phyloP scores from a whole-genome alignment of 345 rosid genomes.

The Pugionium dolabratum region DNA sequence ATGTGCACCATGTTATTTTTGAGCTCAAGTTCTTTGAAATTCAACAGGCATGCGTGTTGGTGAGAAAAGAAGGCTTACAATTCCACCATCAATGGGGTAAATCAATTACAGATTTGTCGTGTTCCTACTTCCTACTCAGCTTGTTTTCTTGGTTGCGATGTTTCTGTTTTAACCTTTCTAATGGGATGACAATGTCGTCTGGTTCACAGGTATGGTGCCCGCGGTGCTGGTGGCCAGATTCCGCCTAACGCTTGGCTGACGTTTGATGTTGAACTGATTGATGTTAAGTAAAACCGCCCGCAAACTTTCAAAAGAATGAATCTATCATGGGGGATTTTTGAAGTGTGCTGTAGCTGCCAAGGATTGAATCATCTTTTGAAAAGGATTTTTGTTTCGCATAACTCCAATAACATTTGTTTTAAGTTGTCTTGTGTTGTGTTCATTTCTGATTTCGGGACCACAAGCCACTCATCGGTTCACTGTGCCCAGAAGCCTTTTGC shows the following conservation, averaged over 20 bases:
- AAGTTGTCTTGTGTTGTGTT: neutral
- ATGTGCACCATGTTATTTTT: conserved; percentile 4
- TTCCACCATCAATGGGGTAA: conserved; percentile 79
- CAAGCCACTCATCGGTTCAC: too few species aligned
- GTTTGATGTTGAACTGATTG: conserved; percentile 63
- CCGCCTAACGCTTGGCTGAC: conserved; percentile 67
- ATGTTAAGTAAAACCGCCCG: conserved; percentile 40
- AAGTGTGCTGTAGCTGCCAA: conserved; percentile 11
- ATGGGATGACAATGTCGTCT: neutral
- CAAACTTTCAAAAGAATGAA: neutral
- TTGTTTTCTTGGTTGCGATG: neutral
- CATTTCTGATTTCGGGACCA: too few species aligned
- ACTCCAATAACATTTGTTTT: neutral
- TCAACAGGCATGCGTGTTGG: conserved; percentile 70
- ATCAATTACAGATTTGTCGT: neutral
- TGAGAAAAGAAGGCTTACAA: conserved; percentile 66
- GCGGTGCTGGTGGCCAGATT: conserved; percentile 49
- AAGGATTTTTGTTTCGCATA: too few species aligned
- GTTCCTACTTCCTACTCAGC: neutral
- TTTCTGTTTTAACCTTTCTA: neutral
- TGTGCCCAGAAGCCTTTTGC: too few species aligned
- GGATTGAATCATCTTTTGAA: neutral
- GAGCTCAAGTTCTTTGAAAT: neutral
- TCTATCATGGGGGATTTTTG: neutral
- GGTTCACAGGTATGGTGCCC: conserved; percentile 53